Conservation (phyloP, 2,329 filamentous ascomycete genomes). For the Epicoccum sorghinum region DNA sequence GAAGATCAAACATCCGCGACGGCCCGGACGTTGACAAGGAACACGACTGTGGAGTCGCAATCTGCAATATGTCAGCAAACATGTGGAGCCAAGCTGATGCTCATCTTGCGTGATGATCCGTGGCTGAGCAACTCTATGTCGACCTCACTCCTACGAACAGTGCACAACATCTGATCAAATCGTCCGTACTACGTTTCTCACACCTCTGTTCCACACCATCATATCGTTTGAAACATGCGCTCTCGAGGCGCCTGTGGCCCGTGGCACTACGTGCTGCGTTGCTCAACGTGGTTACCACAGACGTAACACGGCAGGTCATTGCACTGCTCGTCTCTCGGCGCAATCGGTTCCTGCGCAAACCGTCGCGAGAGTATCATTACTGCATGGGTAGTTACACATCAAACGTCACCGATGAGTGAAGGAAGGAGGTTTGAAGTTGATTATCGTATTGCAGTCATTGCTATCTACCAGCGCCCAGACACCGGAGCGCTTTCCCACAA, state of each 20-base stretch:
- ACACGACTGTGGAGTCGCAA: neutral
- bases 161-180: neutral
- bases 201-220: neutral
- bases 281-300: constrained; percentile 6
- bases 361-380: neutral
- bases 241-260: constrained; percentile 13
- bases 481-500: constrained; percentile 20
- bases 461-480: constrained; percentile 30
- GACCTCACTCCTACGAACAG: constrained; percentile 6
- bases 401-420: neutral
- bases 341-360: neutral
- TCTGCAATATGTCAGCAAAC: constrained; percentile 10
- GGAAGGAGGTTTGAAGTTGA: constrained; percentile 4
- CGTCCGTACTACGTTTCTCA: neutral
- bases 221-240: neutral
- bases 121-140: constrained; percentile 17
- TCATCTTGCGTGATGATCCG: constrained; percentile 12
- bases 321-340: neutral
- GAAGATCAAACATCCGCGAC: constrained; percentile 11
- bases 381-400: neutral
- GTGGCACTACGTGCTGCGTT: constrained; percentile 3
- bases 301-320: neutral
- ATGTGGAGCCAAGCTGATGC: constrained; percentile 13
- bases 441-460: constrained; percentile 29
- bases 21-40: constrained; percentile 10